A percentile compares a stretch with the other conserved stretches of the same genome.
These are phyloP conservation scores for Alternaria sp. DNA, from an alignment of 2,329 filamentous ascomycete species.

Conservation along the genomic window DNA sequence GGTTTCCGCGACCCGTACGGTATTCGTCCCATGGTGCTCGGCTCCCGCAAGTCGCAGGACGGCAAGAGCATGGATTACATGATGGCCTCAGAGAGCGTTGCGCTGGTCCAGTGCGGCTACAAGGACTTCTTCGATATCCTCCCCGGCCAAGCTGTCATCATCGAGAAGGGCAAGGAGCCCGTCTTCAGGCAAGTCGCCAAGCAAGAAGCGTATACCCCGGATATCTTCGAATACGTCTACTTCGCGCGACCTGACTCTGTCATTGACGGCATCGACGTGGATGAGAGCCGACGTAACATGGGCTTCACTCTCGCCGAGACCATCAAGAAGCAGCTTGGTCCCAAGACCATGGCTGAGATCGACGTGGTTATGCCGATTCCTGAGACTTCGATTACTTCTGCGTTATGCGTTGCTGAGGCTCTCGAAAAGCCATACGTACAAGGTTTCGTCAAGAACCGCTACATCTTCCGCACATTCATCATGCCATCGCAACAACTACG, in stretches of 20 bases:
- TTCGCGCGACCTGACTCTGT: conserved; percentile 81
- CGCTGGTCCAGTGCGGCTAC: conserved; percentile 82
- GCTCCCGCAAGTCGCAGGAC: conserved; percentile 72
- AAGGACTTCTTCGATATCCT: conserved; percentile 75
- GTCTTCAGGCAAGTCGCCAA: conserved; percentile 77
- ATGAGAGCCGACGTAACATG: conserved; percentile 86
- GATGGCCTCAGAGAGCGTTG: conserved; percentile 88
- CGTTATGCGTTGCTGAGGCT: conserved; percentile 74
- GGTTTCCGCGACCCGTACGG: conserved; percentile 81
- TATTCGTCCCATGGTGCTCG: conserved; percentile 82
- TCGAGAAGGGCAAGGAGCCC: conserved; percentile 76
- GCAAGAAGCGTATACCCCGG: conserved; percentile 74
- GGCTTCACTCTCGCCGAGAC: conserved; percentile 78
- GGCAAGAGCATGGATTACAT: conserved; percentile 79
- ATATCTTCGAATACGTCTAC: conserved; percentile 89
- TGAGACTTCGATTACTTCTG: conserved; percentile 82
- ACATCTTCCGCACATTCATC: conserved; percentile 87
- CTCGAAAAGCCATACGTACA: conserved; percentile 79
- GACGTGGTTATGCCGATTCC: conserved; percentile 86
- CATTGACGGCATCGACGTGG: conserved; percentile 88
- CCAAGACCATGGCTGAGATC: conserved; percentile 74
- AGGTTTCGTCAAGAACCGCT: conserved; percentile 88
- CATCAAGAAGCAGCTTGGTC: conserved; percentile 70
- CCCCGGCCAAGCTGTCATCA: conserved; percentile 85
- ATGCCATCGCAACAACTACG: conserved; percentile 82